Evolutionary conservation across 805 yeast genomes (phyloP).

Genomic region (Candida broadrunensis): DNA sequence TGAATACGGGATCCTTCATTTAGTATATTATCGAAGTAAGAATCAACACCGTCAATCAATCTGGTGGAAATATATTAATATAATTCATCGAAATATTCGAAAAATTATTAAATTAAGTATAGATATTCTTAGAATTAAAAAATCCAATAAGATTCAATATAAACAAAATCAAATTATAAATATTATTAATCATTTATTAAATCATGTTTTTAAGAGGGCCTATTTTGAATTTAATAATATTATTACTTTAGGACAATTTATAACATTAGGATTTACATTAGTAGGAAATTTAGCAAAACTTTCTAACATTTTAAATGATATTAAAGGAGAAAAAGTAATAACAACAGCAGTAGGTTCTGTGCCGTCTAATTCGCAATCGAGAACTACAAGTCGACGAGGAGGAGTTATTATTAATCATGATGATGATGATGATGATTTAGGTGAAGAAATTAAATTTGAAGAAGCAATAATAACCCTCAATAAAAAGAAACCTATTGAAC

Average conservation of each 20-base stretch:
- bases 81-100: constrained; percentile 56
- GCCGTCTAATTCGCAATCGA: background rate
- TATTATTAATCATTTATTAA: constrained; percentile 24
- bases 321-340: constrained; percentile 1
- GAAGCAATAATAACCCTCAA: constrained; percentile 6
- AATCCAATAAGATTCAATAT: background rate
- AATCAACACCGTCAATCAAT: constrained; percentile 70
- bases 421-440: constrained; percentile 12
- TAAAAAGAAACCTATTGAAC: constrained; percentile 2
- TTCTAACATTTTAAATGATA: constrained; percentile 15
- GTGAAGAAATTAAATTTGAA: constrained; percentile 30
- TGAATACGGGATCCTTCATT: constrained; percentile 60
- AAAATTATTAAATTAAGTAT: constrained; percentile 27
- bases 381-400: too few relatives aligned
- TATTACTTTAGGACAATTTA: constrained; percentile 70
- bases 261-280: constrained; percentile 67
- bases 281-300: constrained; percentile 55
- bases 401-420: too few relatives aligned
- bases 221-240: constrained; percentile 65
- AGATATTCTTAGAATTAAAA: constrained; percentile 9
- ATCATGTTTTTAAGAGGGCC: constrained; percentile 42
- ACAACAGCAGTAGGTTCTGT: background rate
- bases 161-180: constrained; percentile 10
- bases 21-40: constrained; percentile 66
- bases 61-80: constrained; percentile 76